Conservation (phyloP, 441 rosid genomes). For the Biscutella auriculata region DNA sequence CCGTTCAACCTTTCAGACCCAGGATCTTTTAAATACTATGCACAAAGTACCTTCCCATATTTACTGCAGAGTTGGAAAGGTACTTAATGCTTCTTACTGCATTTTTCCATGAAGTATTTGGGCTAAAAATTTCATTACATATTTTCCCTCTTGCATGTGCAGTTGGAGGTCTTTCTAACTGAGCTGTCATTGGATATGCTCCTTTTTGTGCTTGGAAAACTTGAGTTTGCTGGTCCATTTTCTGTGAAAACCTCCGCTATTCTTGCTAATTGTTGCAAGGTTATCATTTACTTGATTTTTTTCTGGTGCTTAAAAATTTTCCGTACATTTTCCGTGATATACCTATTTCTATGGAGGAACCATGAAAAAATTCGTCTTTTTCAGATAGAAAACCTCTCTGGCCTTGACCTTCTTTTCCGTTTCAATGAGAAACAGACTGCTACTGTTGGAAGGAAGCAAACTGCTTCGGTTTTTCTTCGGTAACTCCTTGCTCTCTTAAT, state of each 20-base stretch:
- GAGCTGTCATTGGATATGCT: conserved; percentile 84
- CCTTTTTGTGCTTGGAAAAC: conserved; percentile 63
- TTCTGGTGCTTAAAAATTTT: conserved; percentile 6
- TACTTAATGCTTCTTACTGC: conserved; percentile 9
- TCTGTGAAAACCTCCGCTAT: conserved; percentile 52
- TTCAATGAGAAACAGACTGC: conserved; percentile 50
- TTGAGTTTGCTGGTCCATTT: conserved; percentile 88
- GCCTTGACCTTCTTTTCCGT: conserved; percentile 54
- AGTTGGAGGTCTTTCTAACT: conserved; percentile 63
- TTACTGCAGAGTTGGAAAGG: conserved; percentile 76
- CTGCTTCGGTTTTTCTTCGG: conserved; percentile 68
- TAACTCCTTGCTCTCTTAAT: conserved; percentile 22
- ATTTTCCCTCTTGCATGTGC: conserved; percentile 25
- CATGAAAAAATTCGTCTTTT: conserved; percentile 8
- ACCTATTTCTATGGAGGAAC: not conserved
- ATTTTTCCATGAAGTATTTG: conserved; percentile 12
- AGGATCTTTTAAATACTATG: conserved; percentile 22
- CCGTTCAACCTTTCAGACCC: conserved; percentile 42
- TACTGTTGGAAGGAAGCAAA: conserved; percentile 49
- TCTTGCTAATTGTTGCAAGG: conserved; percentile 80
- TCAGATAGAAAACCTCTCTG: conserved; percentile 83
- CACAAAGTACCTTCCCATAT: conserved; percentile 56
- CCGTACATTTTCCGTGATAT: not conserved
- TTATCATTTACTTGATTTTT: conserved; percentile 11
- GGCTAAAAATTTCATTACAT: conserved; percentile 4